Conservation (phyloP, 2,329 filamentous ascomycete genomes). For the Hymenoscyphus infarciens region DNA sequence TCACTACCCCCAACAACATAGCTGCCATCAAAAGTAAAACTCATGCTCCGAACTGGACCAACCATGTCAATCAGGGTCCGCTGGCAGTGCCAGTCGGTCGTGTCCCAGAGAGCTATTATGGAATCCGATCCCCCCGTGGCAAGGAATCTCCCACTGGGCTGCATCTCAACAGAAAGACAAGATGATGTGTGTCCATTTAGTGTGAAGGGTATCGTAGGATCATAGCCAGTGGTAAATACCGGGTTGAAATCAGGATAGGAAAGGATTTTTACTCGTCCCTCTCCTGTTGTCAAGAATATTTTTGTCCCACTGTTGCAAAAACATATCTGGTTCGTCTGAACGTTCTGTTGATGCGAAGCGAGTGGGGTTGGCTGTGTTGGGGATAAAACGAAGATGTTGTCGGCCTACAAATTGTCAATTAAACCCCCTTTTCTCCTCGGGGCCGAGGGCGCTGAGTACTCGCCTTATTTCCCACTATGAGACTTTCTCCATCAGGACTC, state of each 20-base stretch:
- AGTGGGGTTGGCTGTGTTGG: slow-evolving; percentile 54
- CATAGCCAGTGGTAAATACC: slow-evolving; percentile 46
- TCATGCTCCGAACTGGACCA: slow-evolving; percentile 65
- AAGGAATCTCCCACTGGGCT: slow-evolving; percentile 67
- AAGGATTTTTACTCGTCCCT: slow-evolving; percentile 68
- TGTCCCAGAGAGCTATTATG: slow-evolving; percentile 75
- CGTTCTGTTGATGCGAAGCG: slow-evolving; percentile 55
- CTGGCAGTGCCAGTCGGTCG: slow-evolving; percentile 71
- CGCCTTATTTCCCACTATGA: slow-evolving; percentile 73
- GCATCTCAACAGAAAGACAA: slow-evolving; percentile 65
- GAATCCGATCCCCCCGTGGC: slow-evolving; percentile 75
- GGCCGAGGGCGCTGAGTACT: slow-evolving; percentile 35
- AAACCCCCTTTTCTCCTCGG: not conserved
- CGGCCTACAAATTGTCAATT: slow-evolving; percentile 43
- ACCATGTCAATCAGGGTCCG: slow-evolving; percentile 66
- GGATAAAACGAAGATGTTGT: slow-evolving; percentile 60
- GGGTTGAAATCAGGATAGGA: slow-evolving; percentile 63
- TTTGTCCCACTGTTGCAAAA: slow-evolving; percentile 72
- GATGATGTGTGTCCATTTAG: slow-evolving; percentile 71
- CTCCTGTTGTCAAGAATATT: slow-evolving; percentile 66
- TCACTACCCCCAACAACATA: slow-evolving; percentile 73
- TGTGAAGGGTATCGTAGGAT: slow-evolving; percentile 49
- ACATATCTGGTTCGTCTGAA: slow-evolving; percentile 67
- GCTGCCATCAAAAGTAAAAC: slow-evolving; percentile 75
- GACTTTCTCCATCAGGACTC: slow-evolving; percentile 65